Percentiles rank a stretch among this genome's conserved stretches.
phyloP scores from a whole-genome alignment of 768 basidiomycete genomes.

The Psilocybe cubensis region DNA sequence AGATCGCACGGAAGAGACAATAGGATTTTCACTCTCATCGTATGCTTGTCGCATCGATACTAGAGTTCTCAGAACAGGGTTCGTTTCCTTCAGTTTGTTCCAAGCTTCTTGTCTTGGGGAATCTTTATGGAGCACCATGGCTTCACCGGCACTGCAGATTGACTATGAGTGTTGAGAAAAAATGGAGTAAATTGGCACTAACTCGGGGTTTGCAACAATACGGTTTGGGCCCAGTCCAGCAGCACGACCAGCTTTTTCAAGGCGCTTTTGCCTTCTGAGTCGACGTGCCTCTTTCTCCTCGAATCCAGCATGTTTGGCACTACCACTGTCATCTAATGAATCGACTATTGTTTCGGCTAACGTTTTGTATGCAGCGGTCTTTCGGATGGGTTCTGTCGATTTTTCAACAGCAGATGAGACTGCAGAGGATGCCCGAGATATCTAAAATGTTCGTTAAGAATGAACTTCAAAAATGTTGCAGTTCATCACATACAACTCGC shows the following conservation, averaged over 20 bases:
- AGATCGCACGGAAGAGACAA: constrained; percentile 78
- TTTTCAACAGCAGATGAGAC: constrained; percentile 85
- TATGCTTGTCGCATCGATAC: constrained; percentile 67
- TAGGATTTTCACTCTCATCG: constrained; percentile 92
- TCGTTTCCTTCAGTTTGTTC: constrained; percentile 80
- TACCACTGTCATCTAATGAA: constrained; percentile 91
- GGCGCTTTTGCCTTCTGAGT: constrained; percentile 74
- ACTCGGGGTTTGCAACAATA: constrained; percentile 82
- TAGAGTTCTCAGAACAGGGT: constrained; percentile 70
- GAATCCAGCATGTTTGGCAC: constrained; percentile 93
- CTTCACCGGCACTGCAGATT: constrained; percentile 73
- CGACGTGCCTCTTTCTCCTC: constrained; percentile 93
- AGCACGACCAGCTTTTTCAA: constrained; percentile 83
- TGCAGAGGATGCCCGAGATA: constrained; percentile 83
- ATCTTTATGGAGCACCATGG: constrained; percentile 83
- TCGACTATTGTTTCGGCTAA: constrained; percentile 89
- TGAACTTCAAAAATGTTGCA: background rate
- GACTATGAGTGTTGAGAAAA: constrained; percentile 6
- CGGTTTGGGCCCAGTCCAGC: constrained; percentile 59
- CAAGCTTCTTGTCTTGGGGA: constrained; percentile 80
- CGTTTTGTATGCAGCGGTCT: constrained; percentile 93
- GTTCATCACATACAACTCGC: constrained; percentile 65
- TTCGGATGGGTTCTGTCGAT: constrained; percentile 95
- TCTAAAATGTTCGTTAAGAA: constrained; percentile 43
- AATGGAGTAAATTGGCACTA: constrained; percentile 32